Evolutionary conservation across 2,329 filamentous ascomycete genomes (phyloP), one percentile per base, ranked within the genome.

Genomic region (Hymenoscyphus fructigenus): DNA sequence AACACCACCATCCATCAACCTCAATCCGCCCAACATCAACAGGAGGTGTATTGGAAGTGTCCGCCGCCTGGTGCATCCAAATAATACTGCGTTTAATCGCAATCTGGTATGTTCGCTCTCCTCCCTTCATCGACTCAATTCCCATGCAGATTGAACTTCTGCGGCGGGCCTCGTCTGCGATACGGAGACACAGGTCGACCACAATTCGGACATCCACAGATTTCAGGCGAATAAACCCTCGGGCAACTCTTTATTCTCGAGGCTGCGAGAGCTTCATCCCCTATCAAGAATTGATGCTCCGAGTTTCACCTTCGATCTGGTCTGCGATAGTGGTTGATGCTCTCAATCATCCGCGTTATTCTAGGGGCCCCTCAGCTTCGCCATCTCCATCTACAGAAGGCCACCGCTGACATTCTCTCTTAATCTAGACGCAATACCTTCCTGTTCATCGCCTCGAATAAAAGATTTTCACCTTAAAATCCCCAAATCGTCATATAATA

Each of bases 401-500:
- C 59, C 26, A 38, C 44, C 23, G 17, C 59, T 55, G 57, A 44
- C 59, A 56, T 57, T 53, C 56, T 62, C 56, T 28, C 32, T 17
- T 28, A 23, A 59, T 59, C 5, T 23, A 50, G 44, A 50, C 44
- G 44, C 44, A 23, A 32, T 6, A 3, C 20, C 44, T 50, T 50
- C 20, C n/a, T 23, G 9, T 23, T 23, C 20, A 12, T 15, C 34
- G 34, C 14, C 34, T 36, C 44, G 20, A 14, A 23, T 12, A 12
- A 23, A 50, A 23, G 2, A 12, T 2, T 15, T 50, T 4, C n/a
- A 50, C 44, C 44, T 12, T 50, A 4, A 14, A 9, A 29, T 6
- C 9, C 29, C 14, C 14, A 9, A 50, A 50, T 50, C 44, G 44
- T 50, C 44, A 20, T 28, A 53, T 38, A 41, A 63, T 64, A 71